A percentile compares a stretch with the other conserved stretches of the same genome.
phyloP scores from a whole-genome alignment of 2,329 filamentous ascomycete genomes.

The Colletotrichum viniferum region DNA sequence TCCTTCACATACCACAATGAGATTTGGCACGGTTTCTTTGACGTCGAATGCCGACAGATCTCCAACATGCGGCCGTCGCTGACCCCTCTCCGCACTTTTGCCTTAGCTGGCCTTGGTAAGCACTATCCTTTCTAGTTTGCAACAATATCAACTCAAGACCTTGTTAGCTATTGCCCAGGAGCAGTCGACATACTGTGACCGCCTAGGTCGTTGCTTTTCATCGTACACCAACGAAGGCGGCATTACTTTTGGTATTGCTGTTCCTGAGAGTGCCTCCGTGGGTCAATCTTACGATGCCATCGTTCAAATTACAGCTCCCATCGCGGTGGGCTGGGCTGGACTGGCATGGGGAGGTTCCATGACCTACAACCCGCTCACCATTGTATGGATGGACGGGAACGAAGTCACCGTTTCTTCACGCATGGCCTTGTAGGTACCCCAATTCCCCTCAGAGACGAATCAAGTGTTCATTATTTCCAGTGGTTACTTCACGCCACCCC shows the following conservation, averaged over 20 bases:
- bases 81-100: neutral
- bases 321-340: slow-evolving; percentile 45
- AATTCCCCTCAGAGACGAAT: neutral
- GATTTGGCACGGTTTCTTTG: neutral
- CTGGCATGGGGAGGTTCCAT: slow-evolving; percentile 49
- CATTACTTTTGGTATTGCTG: slow-evolving; percentile 37
- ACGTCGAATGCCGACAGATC: neutral
- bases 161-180: neutral
- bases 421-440: slow-evolving; percentile 37
- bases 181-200: slow-evolving; percentile 24
- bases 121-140: too few relatives aligned
- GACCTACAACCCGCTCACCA: slow-evolving; percentile 46
- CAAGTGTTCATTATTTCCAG: slow-evolving; percentile 21
- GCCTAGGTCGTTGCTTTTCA: slow-evolving; percentile 24
- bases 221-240: slow-evolving; percentile 28
- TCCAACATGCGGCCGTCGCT: slow-evolving; percentile 18
- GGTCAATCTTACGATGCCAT: slow-evolving; percentile 41
- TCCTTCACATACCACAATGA: neutral
- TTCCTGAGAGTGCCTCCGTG: slow-evolving; percentile 34
- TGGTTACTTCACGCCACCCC: slow-evolving; percentile 37
- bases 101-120: slow-evolving; percentile 19
- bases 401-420: slow-evolving; percentile 39
- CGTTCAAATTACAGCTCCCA: slow-evolving; percentile 45
- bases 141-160: neutral
- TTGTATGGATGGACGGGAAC: slow-evolving; percentile 46